Evolutionary conservation across 2,329 filamentous ascomycete species (phyloP).

Genomic region (Helicocarpus griseus): DNA sequence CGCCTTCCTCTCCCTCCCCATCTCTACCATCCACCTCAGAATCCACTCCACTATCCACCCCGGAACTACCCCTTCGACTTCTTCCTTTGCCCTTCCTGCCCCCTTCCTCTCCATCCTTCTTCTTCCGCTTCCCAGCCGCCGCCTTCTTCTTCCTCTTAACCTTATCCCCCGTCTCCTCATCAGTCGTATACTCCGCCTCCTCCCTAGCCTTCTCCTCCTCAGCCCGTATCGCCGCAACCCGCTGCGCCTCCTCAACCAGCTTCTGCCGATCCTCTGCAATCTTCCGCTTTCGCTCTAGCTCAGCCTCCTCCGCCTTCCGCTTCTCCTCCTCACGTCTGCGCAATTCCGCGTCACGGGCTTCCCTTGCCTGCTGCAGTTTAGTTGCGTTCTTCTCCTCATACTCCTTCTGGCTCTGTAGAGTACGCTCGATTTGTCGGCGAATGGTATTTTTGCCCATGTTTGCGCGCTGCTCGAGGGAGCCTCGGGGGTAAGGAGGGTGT

Average conservation of each 20-base stretch:
- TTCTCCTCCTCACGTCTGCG: constrained; percentile 68
- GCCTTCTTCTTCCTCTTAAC: constrained; percentile 62
- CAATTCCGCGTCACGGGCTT: constrained; percentile 71
- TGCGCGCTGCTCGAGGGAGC: constrained; percentile 86
- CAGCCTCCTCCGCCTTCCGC: constrained; percentile 56
- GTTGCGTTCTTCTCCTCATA: constrained; percentile 90
- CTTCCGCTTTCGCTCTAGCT: constrained; percentile 65
- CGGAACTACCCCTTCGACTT: constrained; percentile 26
- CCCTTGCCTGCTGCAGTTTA: constrained; percentile 71
- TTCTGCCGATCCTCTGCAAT: constrained; percentile 77
- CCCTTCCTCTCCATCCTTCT: constrained; percentile 48
- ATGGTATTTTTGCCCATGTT: constrained; percentile 97
- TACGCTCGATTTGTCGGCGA: constrained; percentile 79
- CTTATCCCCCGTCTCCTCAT: constrained; percentile 71
- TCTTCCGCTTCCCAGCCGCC: constrained; percentile 48
- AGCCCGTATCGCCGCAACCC: constrained; percentile 58
- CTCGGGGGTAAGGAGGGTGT: constrained; percentile 74
- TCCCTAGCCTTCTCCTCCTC: constrained; percentile 60
- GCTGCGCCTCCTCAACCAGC: constrained; percentile 66
- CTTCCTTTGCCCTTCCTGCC: constrained; percentile 8
- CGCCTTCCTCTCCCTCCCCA: too few relatives aligned
- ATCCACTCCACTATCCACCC: constrained; percentile 14
- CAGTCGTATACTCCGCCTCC: constrained; percentile 71
- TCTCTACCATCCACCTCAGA: constrained; percentile 12
- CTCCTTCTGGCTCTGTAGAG: constrained; percentile 72